phyloP scores from a whole-genome alignment of 495 filamentous ascomycete species.

The Xylaria intraflava region DNA sequence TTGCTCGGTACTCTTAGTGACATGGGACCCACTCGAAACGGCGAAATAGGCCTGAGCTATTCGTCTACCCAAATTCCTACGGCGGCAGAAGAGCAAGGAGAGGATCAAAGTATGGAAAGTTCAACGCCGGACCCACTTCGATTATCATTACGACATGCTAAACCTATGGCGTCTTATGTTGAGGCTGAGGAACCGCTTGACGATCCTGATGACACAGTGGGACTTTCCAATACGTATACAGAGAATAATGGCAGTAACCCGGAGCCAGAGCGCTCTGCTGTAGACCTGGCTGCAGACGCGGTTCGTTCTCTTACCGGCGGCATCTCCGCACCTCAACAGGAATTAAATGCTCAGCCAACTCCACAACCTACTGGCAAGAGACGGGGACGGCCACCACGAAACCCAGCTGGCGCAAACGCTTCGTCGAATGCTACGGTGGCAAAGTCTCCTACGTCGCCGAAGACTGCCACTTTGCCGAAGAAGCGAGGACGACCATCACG shows the following conservation, averaged over 20 bases:
- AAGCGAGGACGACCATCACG: conserved; percentile 19
- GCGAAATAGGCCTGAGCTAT: not conserved
- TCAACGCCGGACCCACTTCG: conserved; percentile 18
- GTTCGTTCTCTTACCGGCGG: conserved; percentile 18
- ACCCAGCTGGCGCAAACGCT: conserved; percentile 12
- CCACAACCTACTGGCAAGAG: conserved; percentile 11
- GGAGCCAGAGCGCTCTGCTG: conserved; percentile 21
- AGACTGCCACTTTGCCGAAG: too few species aligned
- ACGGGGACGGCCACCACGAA: conserved; percentile 22
- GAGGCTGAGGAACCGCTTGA: conserved; percentile 30
- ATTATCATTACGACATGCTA: conserved; percentile 40
- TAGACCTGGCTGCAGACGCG: conserved; percentile 34
- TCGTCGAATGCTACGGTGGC: conserved; percentile 9
- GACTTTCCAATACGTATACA: conserved; percentile 8
- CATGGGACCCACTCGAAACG: conserved; percentile 13
- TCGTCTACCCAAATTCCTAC: not conserved
- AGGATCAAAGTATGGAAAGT: conserved; percentile 6
- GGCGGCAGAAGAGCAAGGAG: conserved; percentile 4
- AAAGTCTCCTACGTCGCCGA: too few species aligned
- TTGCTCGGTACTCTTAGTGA: conserved; percentile 20
- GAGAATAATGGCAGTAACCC: conserved; percentile 9
- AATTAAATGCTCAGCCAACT: not conserved
- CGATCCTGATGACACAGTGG: conserved; percentile 32
- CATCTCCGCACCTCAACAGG: not conserved
- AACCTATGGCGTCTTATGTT: conserved; percentile 36